A percentile compares a stretch with the other conserved stretches of the same genome.
These are phyloP conservation scores for Fusarium guadeloupense DNA, from an alignment of 2,329 filamentous ascomycete genomes.

Conservation along the genomic window DNA sequence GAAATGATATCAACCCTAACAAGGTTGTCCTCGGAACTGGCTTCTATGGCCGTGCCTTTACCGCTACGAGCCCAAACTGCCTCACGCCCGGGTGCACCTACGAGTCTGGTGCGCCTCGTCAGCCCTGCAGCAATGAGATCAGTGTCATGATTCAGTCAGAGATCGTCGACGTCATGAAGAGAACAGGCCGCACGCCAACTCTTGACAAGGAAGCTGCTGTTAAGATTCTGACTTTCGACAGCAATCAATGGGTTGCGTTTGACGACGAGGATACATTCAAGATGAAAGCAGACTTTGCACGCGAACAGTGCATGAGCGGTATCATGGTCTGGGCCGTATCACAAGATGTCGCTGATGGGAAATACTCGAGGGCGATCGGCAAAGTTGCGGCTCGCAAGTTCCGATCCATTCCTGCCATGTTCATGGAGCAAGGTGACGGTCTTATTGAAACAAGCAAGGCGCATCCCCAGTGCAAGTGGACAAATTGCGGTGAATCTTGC, in stretches of 20 bases:
- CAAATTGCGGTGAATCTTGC: constrained; percentile 14
- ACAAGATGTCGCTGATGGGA: not conserved
- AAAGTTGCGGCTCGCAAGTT: constrained; percentile 1
- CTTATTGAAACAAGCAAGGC: constrained; percentile 1
- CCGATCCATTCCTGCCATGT: not conserved
- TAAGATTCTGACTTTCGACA: constrained; percentile 39
- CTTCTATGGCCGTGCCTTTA: constrained; percentile 52
- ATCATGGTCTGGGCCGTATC: constrained; percentile 36
- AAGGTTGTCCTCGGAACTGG: constrained; percentile 56
- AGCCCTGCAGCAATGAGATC: not conserved
- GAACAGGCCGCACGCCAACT: not conserved
- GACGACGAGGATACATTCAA: constrained; percentile 46
- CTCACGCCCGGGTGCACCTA: constrained; percentile 37
- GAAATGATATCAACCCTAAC: constrained; percentile 51
- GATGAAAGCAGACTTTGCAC: constrained; percentile 41
- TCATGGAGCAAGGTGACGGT: not conserved
- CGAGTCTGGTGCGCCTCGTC: not conserved
- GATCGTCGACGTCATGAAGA: constrained; percentile 36
- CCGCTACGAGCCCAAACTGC: constrained; percentile 18
- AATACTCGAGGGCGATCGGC: not conserved
- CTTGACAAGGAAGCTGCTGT: constrained; percentile 42
- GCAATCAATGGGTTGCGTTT: constrained; percentile 46
- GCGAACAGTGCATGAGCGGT: constrained; percentile 40
- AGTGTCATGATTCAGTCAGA: constrained; percentile 16
- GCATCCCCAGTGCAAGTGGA: constrained; percentile 11